phyloP scores from a whole-genome alignment of 768 basidiomycete genomes.

The Tephrocybe sp. region DNA sequence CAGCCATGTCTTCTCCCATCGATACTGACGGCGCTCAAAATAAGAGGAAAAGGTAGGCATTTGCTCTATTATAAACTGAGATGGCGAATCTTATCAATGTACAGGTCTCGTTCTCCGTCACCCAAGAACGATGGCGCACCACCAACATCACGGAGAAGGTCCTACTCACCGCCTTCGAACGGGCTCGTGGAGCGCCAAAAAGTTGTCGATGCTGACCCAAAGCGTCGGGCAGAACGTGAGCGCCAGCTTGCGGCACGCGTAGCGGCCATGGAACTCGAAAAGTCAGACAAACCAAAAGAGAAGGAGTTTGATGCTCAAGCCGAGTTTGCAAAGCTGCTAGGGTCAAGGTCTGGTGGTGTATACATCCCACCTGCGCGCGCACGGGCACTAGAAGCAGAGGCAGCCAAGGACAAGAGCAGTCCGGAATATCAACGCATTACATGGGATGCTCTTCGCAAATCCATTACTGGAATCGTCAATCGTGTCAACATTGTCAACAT shows the following conservation, averaged over 20 bases:
- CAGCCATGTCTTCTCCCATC: constrained; percentile 30
- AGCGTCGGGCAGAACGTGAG: constrained; percentile 75
- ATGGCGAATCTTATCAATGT: constrained; percentile 2
- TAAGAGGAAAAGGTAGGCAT: constrained; percentile 50
- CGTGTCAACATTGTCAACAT: constrained; percentile 97
- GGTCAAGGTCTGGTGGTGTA: constrained; percentile 86
- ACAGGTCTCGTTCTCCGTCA: constrained; percentile 52
- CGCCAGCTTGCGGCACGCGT: constrained; percentile 72
- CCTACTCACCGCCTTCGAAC: constrained; percentile 38
- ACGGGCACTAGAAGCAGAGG: constrained; percentile 85
- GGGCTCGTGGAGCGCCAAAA: constrained; percentile 28
- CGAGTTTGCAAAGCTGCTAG: constrained; percentile 86
- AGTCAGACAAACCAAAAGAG: constrained; percentile 52
- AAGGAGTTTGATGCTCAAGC: constrained; percentile 71
- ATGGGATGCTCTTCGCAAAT: constrained; percentile 98
- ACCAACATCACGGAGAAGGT: constrained; percentile 44
- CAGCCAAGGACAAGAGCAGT: constrained; percentile 77
- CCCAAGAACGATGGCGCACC: constrained; percentile 39
- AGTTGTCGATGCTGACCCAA: constrained; percentile 75
- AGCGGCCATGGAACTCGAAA: constrained; percentile 68
- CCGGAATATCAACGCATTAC: constrained; percentile 92
- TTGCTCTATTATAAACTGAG: not conserved
- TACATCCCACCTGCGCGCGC: constrained; percentile 96
- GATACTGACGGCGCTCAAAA: constrained; percentile 31
- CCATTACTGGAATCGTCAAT: constrained; percentile 99